Conservation (phyloP, 2,329 filamentous ascomycete genomes). For the Spiromastix sp. region DNA sequence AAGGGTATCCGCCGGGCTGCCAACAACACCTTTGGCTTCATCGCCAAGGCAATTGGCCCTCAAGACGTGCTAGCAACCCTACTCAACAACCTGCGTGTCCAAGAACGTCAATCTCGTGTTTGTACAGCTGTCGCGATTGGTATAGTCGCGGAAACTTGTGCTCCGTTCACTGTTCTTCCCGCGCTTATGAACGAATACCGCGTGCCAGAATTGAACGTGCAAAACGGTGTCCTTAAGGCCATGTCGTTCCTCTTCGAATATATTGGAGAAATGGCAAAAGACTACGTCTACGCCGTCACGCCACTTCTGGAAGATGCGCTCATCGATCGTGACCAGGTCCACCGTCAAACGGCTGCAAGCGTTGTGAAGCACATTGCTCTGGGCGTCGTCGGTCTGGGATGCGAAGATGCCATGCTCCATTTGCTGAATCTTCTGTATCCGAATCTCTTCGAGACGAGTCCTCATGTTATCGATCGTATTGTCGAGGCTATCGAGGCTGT, state of each 20-base stretch:
- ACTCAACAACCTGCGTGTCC: slow-evolving; percentile 90
- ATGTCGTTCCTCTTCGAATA: slow-evolving; percentile 97
- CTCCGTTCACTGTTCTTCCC: slow-evolving; percentile 95
- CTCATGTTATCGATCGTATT: slow-evolving; percentile 96
- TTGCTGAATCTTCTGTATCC: slow-evolving; percentile 92
- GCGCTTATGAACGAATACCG: slow-evolving; percentile 99
- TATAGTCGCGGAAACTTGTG: slow-evolving; percentile 96
- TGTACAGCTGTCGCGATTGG: slow-evolving; percentile 98
- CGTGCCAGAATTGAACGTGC: slow-evolving; percentile 94
- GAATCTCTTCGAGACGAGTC: slow-evolving; percentile 94
- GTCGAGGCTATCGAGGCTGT: slow-evolving; percentile 96
- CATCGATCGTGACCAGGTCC: slow-evolving; percentile 95
- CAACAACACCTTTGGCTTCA: slow-evolving; percentile 99
- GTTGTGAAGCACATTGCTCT: slow-evolving; percentile 97
- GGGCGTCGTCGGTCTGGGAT: slow-evolving; percentile 93
- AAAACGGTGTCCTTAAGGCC: slow-evolving; percentile 96
- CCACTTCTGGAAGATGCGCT: slow-evolving; percentile 92
- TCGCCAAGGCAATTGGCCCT: slow-evolving; percentile 95
- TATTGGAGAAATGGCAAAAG: slow-evolving; percentile 98
- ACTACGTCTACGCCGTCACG: slow-evolving; percentile 97
- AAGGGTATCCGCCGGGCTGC: slow-evolving; percentile 96
- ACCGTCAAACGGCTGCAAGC: slow-evolving; percentile 88
- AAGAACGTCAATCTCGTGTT: slow-evolving; percentile 95
- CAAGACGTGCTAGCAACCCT: slow-evolving; percentile 94
- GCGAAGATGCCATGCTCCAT: slow-evolving; percentile 97